Base-by-base conservation (phyloP, 208 protist species). In the Wallacemonas sp. region DNA sequence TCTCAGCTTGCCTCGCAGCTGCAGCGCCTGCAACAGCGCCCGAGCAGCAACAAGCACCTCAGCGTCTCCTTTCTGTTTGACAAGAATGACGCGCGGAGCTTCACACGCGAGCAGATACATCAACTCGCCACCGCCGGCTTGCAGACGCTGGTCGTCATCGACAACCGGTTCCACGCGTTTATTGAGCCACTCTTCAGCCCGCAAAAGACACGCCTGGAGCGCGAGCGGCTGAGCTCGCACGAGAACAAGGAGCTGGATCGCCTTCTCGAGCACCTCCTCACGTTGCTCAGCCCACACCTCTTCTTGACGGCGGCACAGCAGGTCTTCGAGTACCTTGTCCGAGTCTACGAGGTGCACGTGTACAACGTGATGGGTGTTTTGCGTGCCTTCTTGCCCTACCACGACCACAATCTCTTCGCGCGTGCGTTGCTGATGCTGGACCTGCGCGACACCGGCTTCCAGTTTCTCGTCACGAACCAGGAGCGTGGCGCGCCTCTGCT, bases 401-500 rank as follows among this genome's bases (percentile, higher is more conserved):
- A 95, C 70, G 90, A 95, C 58, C 90, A 95, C 74, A 89, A 83
- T 47, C 61, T 95, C 29, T 95, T 95, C 58, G 80, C 82, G 19
- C 84, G 87, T 8, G 81, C 73, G 43, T 34, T 95, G 16, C 76
- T 93, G 62, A 62, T 95, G 66, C 71, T 95, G 21, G 90, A 95
- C 66, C 64, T 95, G 30, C 86, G 90, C 38, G 90, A 92, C 68
- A 95, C 90, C 1, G 90, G 90, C 27, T 83, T 95, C 46, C 80
- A 81, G n/a, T 93, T 93, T 43, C 76, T 95, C 36, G 38, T 69
- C 23, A 90, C 70, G 6, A 93, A 95, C 65, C 90, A 95, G 71
- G 75, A 88, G 39, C 78, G 76, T 34, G 90, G 87, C 44, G 86
- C 87, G 0, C 85, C 90, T 11, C 78, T 95, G 44, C 74, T 85